Evolutionary conservation across 2,329 filamentous ascomycete species (phyloP), one percentile per base, ranked within the genome.

Genomic region (Sodiomyces alkalinus): DNA sequence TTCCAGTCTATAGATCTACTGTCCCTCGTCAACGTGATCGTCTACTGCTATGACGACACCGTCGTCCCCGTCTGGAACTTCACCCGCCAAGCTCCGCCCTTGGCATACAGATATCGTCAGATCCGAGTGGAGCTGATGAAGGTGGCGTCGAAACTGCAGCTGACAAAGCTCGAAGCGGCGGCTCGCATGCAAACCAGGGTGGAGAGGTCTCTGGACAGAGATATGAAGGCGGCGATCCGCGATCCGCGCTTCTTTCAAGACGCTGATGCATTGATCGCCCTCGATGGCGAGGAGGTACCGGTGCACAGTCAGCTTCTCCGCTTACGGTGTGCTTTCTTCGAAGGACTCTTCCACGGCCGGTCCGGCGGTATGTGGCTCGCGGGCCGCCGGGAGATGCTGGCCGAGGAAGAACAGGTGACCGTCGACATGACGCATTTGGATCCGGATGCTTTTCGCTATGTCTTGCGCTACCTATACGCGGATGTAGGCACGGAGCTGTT

Each of bases 251-350:
- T 83, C 46, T 87, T 90, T 37, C 70, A 78, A 6, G 78, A 82
- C 43, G 78, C 74, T 3, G 86, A 98, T 49, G 66, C 83, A 6
- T 48, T 87, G 5, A 58, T 96, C 12, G 75, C 93, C 39, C 62
- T 96, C 8, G 72, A 80, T 33, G 79, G 75, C 14, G 68, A 70
- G n/a, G 75, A 75, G 17, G 55, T 85, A 19, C 57, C 61, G 10
- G 75, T 79, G 1, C 90, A 98, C 43, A 87, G 82, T 38, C 63
- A 74, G 4, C 52, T 96, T 4, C 50, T 94, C 19, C 86, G 83
- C 39, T 74, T 77, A 42, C 66, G 90, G 39, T 94, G 86, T 41
- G 85, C 83, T 0, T 98, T 94, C 62, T 98, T 98, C 39, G 64
- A 87, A 37, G 80, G 80, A 2, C 62, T 98, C 23, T 96, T 94